A percentile compares a stretch with the other conserved stretches of the same genome.
phyloP scores from a whole-genome alignment of 169 alveolate species.

The Cryptosporidium tyzzeri region DNA sequence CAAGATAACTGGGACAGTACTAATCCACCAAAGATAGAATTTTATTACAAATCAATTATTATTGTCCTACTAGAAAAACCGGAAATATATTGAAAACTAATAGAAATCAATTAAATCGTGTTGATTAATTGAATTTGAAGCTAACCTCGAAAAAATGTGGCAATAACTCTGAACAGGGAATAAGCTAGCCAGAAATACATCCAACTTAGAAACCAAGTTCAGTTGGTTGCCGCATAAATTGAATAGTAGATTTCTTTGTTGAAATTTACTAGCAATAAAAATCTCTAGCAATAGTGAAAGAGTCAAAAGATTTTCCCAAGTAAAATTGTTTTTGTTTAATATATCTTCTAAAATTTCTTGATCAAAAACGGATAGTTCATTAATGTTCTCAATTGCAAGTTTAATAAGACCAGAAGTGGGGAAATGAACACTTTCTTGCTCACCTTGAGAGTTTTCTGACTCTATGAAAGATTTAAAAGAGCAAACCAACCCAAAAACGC shows the following conservation, averaged over 20 bases:
- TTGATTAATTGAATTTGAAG: neutral
- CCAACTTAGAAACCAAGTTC: neutral
- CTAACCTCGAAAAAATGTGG: neutral
- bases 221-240: neutral
- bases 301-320: neutral
- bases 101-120: neutral
- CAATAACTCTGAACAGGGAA: neutral
- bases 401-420: neutral
- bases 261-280: neutral
- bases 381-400: conserved; percentile 17
- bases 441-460: neutral
- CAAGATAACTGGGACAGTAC: neutral
- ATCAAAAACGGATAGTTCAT: neutral
- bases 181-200: neutral
- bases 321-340: neutral
- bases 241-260: neutral
- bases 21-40: too few relatives aligned
- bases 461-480: neutral
- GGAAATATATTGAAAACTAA: neutral
- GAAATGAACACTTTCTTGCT: neutral
- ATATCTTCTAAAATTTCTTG: neutral
- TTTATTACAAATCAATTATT: neutral
- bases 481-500: neutral
- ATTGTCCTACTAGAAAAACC: neutral
- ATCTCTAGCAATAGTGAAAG: conserved; percentile 25